A percentile compares a stretch with the other conserved stretches of the same genome.
Conservation (phyloP, 208 protist species). For the Wallacemonas rigidus region DNA sequence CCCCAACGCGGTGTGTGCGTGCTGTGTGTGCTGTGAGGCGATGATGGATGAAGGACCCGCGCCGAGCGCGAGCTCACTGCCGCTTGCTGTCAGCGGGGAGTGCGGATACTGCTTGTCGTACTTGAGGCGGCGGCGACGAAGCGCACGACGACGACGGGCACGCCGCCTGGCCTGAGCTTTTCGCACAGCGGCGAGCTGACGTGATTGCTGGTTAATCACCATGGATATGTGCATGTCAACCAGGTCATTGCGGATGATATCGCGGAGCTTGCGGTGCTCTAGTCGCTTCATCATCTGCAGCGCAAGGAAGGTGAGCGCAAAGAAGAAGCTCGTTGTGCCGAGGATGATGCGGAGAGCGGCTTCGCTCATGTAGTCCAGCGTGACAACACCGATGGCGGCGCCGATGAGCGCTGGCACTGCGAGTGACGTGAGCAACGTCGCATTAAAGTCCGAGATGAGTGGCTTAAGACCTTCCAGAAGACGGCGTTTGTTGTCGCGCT, state of each 20-base stretch:
- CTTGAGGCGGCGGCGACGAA: constrained; percentile 18
- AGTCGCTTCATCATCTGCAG: constrained; percentile 42
- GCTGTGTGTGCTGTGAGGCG: no score
- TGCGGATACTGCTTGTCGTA: neutral
- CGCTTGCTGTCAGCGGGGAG: neutral
- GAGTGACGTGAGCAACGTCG: constrained; percentile 22
- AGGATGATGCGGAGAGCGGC: constrained; percentile 36
- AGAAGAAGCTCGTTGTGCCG: constrained; percentile 38
- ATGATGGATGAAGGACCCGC: neutral
- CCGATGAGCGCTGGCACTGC: constrained; percentile 28
- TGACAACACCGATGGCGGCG: constrained; percentile 23
- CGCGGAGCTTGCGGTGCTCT: constrained; percentile 32
- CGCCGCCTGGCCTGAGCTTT: constrained; percentile 7
- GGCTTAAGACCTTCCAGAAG: constrained; percentile 16
- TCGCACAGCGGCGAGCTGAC: constrained; percentile 1
- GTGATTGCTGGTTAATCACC: constrained; percentile 23
- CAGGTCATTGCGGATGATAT: constrained; percentile 41
- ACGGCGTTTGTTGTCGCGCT: constrained; percentile 21
- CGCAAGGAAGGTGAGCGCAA: constrained; percentile 37
- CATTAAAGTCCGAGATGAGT: constrained; percentile 27
- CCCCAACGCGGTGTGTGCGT: neutral
- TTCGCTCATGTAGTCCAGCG: constrained; percentile 30
- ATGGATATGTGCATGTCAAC: constrained; percentile 32
- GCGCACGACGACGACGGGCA: constrained; percentile 19
- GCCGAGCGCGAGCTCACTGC: neutral